Conservation (phyloP, 176 grass and related monocot genomes). For the Oryza australiensis region DNA sequence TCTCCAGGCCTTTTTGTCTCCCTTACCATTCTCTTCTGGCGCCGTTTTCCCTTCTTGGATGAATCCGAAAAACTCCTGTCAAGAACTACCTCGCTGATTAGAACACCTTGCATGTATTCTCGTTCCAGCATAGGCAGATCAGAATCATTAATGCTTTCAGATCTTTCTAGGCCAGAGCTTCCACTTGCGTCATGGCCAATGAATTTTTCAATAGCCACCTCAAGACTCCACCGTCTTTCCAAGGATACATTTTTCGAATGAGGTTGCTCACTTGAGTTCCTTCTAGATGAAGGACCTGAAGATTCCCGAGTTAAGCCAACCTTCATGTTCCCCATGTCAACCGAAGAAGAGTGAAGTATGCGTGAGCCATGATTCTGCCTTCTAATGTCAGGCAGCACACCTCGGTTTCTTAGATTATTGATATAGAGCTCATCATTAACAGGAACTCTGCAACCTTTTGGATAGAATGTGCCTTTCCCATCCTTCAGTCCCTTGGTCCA, state of each 20-base stretch:
- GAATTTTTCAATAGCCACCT: slow-evolving; percentile 83
- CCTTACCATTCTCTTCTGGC: slow-evolving; percentile 72
- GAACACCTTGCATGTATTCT: slow-evolving; percentile 98
- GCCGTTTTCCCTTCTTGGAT: slow-evolving; percentile 78
- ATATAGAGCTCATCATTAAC: slow-evolving; percentile 67
- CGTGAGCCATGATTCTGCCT: slow-evolving; percentile 69
- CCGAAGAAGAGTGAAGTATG: slow-evolving; percentile 70
- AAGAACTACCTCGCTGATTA: slow-evolving; percentile 90
- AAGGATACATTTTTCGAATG: slow-evolving; percentile 66
- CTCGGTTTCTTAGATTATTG: slow-evolving; percentile 70
- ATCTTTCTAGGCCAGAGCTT: slow-evolving; percentile 44
- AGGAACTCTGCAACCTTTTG: slow-evolving; percentile 82
- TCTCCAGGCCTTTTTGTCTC: slow-evolving; percentile 88
- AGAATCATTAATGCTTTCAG: slow-evolving; percentile 52
- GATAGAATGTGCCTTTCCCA: slow-evolving; percentile 90
- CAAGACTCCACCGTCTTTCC: slow-evolving; percentile 93
- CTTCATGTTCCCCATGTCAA: slow-evolving; percentile 87
- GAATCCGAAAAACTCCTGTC: slow-evolving; percentile 62
- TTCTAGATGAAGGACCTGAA: slow-evolving; percentile 34
- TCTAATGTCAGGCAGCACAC: slow-evolving; percentile 74
- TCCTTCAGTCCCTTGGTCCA: slow-evolving; percentile 98
- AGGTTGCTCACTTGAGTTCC: slow-evolving; percentile 42
- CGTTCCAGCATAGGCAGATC: slow-evolving; percentile 76
- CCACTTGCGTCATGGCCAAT: slow-evolving; percentile 59
- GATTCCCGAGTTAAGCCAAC: slow-evolving; percentile 41